Evolutionary conservation across 1,139 yeast species (phyloP).

Genomic region (Saccharomyces hybrid): DNA sequence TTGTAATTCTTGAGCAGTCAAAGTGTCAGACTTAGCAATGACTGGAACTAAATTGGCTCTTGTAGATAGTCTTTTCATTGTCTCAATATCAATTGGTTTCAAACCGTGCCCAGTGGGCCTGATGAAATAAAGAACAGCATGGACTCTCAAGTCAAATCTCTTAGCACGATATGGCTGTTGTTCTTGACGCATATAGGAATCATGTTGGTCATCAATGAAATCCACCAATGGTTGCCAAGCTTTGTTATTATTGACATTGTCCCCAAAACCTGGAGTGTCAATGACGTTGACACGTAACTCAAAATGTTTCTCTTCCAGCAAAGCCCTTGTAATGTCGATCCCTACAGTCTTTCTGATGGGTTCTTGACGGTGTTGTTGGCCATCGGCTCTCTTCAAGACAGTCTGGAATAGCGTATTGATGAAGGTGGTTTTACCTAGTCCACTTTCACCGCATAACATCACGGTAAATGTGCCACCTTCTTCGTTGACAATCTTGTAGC

Average conservation of each 20-base stretch:
- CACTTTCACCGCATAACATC: constrained; percentile 95
- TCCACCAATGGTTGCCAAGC: constrained; percentile 93
- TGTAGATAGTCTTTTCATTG: constrained; percentile 79
- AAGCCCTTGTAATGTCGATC: constrained; percentile 82
- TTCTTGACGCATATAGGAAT: constrained; percentile 89
- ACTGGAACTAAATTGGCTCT: constrained; percentile 92
- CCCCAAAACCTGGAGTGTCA: constrained; percentile 98
- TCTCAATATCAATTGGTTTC: constrained; percentile 90
- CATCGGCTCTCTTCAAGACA: constrained; percentile 31
- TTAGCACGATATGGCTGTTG: constrained; percentile 77
- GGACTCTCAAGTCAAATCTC: constrained; percentile 82
- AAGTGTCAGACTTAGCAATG: constrained; percentile 90
- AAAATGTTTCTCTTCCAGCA: constrained; percentile 88
- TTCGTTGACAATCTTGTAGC: constrained; percentile 85
- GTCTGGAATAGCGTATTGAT: constrained; percentile 86
- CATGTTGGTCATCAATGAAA: constrained; percentile 95
- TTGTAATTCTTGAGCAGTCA: constrained; percentile 73
- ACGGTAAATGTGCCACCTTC: constrained; percentile 85
- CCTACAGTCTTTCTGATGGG: constrained; percentile 84
- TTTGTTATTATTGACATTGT: constrained; percentile 85
- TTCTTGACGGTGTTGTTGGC: constrained; percentile 30
- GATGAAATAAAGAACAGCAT: constrained; percentile 89
- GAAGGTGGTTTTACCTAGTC: constrained; percentile 90
- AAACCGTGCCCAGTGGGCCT: constrained; percentile 94
- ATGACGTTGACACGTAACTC: constrained; percentile 76